A percentile compares a stretch with the other conserved stretches of the same genome.
These are phyloP conservation scores for Schizothecium vesticola DNA, from an alignment of 495 filamentous ascomycete genomes.

Conservation along the genomic window DNA sequence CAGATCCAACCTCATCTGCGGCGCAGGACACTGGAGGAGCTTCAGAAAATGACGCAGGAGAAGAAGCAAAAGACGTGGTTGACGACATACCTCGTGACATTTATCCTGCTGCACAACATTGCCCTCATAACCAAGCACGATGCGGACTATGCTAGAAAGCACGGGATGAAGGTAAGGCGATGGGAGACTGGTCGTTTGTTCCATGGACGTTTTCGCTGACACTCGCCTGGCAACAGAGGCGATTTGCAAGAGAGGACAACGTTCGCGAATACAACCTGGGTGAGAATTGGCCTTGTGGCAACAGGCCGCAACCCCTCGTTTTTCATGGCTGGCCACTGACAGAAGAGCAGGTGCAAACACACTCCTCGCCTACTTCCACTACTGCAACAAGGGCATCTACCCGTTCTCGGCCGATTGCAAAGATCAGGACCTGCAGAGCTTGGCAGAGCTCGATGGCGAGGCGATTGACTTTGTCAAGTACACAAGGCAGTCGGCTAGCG, in stretches of 20 bases:
- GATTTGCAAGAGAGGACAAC: slow-evolving; percentile 45
- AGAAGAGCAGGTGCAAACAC: slow-evolving; percentile 47
- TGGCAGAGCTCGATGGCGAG: slow-evolving; percentile 41
- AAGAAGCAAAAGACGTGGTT: slow-evolving; percentile 53
- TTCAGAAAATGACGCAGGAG: slow-evolving; percentile 52
- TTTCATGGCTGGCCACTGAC: neutral
- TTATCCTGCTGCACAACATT: slow-evolving; percentile 55
- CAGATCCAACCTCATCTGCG: slow-evolving; percentile 51
- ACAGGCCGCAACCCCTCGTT: neutral
- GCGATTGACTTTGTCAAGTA: slow-evolving; percentile 35
- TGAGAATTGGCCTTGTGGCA: slow-evolving; percentile 23
- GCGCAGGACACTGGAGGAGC: slow-evolving; percentile 48
- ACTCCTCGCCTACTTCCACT: slow-evolving; percentile 54
- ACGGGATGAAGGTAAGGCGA: slow-evolving; percentile 43
- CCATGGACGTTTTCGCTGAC: neutral
- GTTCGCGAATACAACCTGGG: slow-evolving; percentile 48
- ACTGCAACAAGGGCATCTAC: slow-evolving; percentile 51
- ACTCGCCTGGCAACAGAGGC: slow-evolving; percentile 28
- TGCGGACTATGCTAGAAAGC: slow-evolving; percentile 49
- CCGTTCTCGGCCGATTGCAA: slow-evolving; percentile 47
- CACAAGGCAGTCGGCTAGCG: slow-evolving; percentile 32
- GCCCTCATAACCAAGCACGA: slow-evolving; percentile 53
- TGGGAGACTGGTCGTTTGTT: neutral
- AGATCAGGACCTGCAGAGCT: slow-evolving; percentile 40
- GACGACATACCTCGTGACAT: slow-evolving; percentile 53